phyloP scores from a whole-genome alignment of 345 rosid species.

The Capsella bursapastoris region DNA sequence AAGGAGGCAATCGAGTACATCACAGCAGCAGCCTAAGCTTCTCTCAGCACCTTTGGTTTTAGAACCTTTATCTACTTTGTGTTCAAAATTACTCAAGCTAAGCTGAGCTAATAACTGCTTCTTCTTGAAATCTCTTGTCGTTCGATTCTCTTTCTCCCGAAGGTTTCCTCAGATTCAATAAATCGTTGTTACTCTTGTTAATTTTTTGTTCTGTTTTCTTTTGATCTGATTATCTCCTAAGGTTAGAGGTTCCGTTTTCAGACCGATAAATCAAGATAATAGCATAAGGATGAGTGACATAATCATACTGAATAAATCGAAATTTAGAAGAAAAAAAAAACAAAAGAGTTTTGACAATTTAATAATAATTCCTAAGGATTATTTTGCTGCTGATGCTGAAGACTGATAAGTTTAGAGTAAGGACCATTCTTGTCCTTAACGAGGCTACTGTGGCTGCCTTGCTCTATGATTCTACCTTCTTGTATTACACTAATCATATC shows the following conservation, averaged over 20 bases:
- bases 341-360: conserved; percentile 10
- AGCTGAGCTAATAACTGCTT: not conserved
- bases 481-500: conserved; percentile 82
- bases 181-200: not conserved
- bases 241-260: not conserved
- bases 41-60: conserved; percentile 3
- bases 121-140: not conserved
- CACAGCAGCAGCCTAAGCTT: conserved; percentile 62
- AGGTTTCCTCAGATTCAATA: conserved; percentile 1
- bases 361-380: not conserved
- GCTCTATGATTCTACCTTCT: conserved; percentile 75
- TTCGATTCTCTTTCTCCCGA: conserved; percentile 1
- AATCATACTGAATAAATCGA: not conserved
- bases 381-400: conserved; percentile 65
- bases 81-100: conserved; percentile 11
- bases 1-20: conserved; percentile 86
- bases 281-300: not conserved
- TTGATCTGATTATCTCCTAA: not conserved
- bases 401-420: conserved; percentile 71
- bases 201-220: not conserved
- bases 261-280: not conserved
- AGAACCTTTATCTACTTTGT: conserved; percentile 15
- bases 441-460: conserved; percentile 81
- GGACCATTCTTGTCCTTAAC: conserved; percentile 70
- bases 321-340: not conserved